Evolutionary conservation across 208 protist species (phyloP).

Genomic region (Herpetomonas samuelpessoai): DNA sequence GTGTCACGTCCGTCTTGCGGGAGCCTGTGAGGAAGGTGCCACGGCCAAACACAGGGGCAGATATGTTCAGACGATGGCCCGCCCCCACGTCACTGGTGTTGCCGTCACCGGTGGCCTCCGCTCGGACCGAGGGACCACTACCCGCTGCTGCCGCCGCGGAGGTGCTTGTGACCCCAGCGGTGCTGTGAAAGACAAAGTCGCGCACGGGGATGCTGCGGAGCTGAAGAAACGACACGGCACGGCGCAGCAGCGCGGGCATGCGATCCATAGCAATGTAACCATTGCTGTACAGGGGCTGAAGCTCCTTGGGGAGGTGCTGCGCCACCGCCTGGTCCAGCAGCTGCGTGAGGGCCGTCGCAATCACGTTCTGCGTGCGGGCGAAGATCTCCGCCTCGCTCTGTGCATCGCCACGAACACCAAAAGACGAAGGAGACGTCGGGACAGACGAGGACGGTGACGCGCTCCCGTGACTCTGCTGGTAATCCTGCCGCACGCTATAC

Average conservation of each 20-base stretch:
- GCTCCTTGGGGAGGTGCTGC: conserved; percentile 51
- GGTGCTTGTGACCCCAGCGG: conserved; percentile 23
- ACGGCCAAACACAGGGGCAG: conserved; percentile 21
- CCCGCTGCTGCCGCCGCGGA: conserved; percentile 2
- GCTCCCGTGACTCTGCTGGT: conserved; percentile 18
- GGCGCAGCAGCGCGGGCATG: conserved; percentile 55
- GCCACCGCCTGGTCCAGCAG: conserved; percentile 46
- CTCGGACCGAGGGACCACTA: background rate
- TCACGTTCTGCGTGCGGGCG: conserved; percentile 55
- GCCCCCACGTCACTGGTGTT: conserved; percentile 1
- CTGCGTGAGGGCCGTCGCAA: conserved; percentile 62
- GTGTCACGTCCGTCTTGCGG: conserved; percentile 46
- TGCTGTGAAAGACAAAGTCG: conserved; percentile 83
- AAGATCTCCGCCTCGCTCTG: conserved; percentile 64
- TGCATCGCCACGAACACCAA: conserved; percentile 22
- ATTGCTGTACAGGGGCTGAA: conserved; percentile 40
- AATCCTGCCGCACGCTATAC: conserved; percentile 63
- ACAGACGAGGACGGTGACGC: background rate
- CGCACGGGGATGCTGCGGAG: conserved; percentile 69
- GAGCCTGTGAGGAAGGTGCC: conserved; percentile 67
- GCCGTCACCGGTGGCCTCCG: background rate
- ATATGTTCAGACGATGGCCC: conserved; percentile 12
- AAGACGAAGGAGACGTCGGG: background rate
- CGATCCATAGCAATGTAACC: conserved; percentile 77
- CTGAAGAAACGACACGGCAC: conserved; percentile 51